Conservation (phyloP, 139 green algal species). For the Chlorella sp. region DNA sequence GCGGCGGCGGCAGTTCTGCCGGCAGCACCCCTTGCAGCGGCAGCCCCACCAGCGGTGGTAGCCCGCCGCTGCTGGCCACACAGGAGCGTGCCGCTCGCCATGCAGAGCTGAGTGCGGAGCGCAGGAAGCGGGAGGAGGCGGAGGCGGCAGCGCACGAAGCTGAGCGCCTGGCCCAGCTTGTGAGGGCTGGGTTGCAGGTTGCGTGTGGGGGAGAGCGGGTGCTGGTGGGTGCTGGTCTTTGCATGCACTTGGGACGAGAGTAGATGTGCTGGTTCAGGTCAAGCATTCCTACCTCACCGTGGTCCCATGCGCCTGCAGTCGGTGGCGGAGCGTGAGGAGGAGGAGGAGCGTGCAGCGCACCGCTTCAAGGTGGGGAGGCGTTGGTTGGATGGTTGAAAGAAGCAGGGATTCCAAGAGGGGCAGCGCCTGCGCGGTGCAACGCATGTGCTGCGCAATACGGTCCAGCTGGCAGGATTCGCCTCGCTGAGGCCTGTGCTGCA, state of each 20-base stretch:
- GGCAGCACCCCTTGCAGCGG: not conserved
- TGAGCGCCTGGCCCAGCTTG: constrained; percentile 4
- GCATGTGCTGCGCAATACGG: too few species aligned
- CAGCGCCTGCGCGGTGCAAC: too few species aligned
- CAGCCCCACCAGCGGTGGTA: not conserved
- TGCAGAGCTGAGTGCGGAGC: not conserved
- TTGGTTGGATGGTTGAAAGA: too few species aligned
- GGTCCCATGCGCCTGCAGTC: not conserved
- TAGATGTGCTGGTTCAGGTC: too few species aligned
- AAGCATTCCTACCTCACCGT: not conserved
- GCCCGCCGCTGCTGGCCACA: not conserved
- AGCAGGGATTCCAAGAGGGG: too few species aligned
- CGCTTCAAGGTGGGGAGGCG: not conserved
- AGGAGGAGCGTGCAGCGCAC: not conserved
- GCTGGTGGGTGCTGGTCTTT: too few species aligned
- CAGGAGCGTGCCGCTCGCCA: not conserved
- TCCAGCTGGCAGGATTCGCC: too few species aligned
- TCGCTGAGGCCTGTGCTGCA: too few species aligned
- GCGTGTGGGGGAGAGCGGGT: not conserved
- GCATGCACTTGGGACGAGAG: too few species aligned
- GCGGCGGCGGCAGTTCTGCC: not conserved
- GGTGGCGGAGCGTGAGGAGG: not conserved
- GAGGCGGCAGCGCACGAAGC: not conserved
- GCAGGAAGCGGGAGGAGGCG: not conserved
- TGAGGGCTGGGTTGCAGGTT: not conserved